phyloP scores from a whole-genome alignment of 768 basidiomycete genomes.

The Boletus coccyginus region DNA sequence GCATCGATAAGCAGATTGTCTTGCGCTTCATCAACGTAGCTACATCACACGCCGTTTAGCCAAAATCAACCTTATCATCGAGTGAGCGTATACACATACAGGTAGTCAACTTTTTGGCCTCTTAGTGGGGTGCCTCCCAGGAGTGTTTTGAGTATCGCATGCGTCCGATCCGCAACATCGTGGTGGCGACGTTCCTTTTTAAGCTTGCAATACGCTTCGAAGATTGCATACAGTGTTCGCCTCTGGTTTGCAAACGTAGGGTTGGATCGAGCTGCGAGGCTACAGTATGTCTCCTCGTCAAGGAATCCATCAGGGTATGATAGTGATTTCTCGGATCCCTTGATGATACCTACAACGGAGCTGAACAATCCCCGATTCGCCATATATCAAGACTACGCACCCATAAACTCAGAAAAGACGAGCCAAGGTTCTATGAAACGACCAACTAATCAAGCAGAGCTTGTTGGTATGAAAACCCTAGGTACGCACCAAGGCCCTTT shows the following conservation, averaged over 20 bases:
- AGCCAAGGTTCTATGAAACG: too few relatives aligned
- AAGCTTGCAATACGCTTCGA: conserved; percentile 46
- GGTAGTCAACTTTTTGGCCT: conserved; percentile 48
- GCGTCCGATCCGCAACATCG: conserved; percentile 66
- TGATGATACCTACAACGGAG: conserved; percentile 48
- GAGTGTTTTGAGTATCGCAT: conserved; percentile 43
- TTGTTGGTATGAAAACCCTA: too few relatives aligned
- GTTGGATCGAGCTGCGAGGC: conserved; percentile 50
- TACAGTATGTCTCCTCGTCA: conserved; percentile 41
- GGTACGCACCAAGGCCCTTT: too few relatives aligned
- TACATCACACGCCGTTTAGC: not conserved
- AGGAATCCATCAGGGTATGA: conserved; percentile 37
- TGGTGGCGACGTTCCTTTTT: conserved; percentile 43
- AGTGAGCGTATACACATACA: conserved; percentile 38
- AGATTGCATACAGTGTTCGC: conserved; percentile 49
- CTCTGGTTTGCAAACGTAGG: conserved; percentile 53
- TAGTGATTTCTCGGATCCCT: conserved; percentile 59
- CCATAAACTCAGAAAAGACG: conserved; percentile 59
- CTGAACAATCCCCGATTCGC: not conserved
- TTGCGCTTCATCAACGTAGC: conserved; percentile 74
- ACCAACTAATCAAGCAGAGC: too few relatives aligned
- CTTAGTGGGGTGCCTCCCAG: conserved; percentile 25
- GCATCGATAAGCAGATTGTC: conserved; percentile 69
- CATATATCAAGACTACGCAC: conserved; percentile 31
- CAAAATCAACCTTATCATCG: not conserved